Base-by-base conservation (phyloP, 352 stramenopile species). In the Saprolegnia diclina region DNA sequence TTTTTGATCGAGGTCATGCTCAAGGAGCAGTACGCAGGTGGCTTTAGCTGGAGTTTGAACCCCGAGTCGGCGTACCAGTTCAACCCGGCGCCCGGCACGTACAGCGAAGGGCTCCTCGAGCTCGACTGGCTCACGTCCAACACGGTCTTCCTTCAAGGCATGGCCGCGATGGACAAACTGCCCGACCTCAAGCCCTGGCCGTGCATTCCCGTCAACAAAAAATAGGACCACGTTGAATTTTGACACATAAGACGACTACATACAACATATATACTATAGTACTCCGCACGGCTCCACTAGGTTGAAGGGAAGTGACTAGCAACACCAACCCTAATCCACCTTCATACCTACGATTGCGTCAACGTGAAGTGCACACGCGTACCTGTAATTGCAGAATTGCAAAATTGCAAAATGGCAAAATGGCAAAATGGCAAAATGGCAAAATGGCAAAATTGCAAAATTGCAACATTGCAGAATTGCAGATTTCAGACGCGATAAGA, bases 21-120 rank as follows among this genome's bases (percentile, higher is more conserved):
- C 62, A 70, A 77, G 22, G 68, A 75, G 26, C 75, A 77, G 14
- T 88, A 80, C 65, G 67, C 80, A 0, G 84, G 82, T 13, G 84
- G 81, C 26, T 92, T 88, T 59, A 77, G 87, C 37, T 91, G 84
- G 80, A 88, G 81, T 29, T 71, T 92, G 54, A 90, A 91, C 48
- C 81, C 84, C 0, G 81, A 92, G 69, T 83, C 73, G 57, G 76
- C 75, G 65, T 91, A 89, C 69, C 73, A 86, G 56, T 90, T 82
- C 72, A 87, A 87, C 70, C 76, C 76, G 1, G 74, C 68, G 1
- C 85, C 75, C 62, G 81, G 80, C 40, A 66, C 68, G 0, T 91
- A 87, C 62, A 87, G 77, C 1, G 83, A 91, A 62, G 83, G 83
- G 0, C 55, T 91, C 57, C 72, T 91, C 35, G 70, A 77, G 14